These are phyloP conservation scores for Prunus fruticosa DNA, from an alignment of 306 rosid genomes.

Conservation along the genomic window DNA sequence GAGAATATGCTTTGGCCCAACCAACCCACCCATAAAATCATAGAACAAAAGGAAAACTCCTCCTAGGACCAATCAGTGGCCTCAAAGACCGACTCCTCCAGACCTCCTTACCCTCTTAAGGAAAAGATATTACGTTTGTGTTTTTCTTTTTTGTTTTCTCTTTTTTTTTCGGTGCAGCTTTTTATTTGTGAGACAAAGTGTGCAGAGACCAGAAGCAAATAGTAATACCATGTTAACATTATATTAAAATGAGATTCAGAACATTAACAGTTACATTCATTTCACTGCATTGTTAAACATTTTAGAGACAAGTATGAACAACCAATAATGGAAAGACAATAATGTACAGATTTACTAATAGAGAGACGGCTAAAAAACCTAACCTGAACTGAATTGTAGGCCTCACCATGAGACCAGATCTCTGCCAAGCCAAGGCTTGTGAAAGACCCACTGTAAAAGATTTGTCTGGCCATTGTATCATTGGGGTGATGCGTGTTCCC, in stretches of 20 bases:
- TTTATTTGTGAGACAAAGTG: background rate
- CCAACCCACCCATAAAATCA: background rate
- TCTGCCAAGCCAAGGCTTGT: slow-evolving; percentile 96
- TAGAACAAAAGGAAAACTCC: background rate
- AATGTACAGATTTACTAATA: background rate
- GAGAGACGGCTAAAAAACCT: slow-evolving; percentile 8
- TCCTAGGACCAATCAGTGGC: background rate
- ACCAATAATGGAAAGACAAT: background rate
- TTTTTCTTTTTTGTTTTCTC: background rate
- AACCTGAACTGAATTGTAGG: slow-evolving; percentile 94
- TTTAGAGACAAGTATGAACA: background rate
- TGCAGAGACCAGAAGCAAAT: background rate
- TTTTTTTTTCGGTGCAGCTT: background rate
- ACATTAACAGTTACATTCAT: background rate
- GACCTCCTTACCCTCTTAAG: background rate
- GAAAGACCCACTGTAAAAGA: slow-evolving; percentile 81
- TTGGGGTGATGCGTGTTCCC: slow-evolving; percentile 91
- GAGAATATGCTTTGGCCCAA: background rate
- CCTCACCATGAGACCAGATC: slow-evolving; percentile 91
- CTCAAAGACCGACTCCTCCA: background rate
- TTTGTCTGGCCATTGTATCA: slow-evolving; percentile 94
- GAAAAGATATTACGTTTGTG: background rate
- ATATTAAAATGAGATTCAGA: background rate
- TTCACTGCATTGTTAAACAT: background rate
- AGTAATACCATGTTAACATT: background rate